phyloP scores from a whole-genome alignment of 108 stramenopile genomes.

The Nitzschia putrida region DNA sequence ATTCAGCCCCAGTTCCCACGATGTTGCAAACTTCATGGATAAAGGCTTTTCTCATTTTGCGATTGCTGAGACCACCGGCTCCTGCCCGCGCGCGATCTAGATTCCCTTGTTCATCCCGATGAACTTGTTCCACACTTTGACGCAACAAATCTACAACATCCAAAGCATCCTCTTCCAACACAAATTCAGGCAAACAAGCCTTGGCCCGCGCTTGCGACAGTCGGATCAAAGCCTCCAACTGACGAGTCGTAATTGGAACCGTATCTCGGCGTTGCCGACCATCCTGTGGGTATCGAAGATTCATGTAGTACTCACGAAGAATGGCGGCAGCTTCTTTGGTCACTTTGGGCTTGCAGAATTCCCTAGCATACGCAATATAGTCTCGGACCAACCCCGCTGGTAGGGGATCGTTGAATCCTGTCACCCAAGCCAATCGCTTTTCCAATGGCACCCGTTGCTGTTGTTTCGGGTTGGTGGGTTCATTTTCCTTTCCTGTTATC shows the following conservation, averaged over 20 bases:
- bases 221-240: constrained; percentile 94
- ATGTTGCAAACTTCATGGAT: constrained; percentile 40
- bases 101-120: constrained; percentile 69
- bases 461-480: not conserved
- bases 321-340: constrained; percentile 80
- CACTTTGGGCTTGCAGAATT: constrained; percentile 91
- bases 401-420: constrained; percentile 71
- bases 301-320: constrained; percentile 91
- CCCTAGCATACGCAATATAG: constrained; percentile 95
- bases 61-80: constrained; percentile 75
- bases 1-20: constrained; percentile 53
- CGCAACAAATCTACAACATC: constrained; percentile 94
- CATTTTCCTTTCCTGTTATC: constrained; percentile 6
- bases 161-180: constrained; percentile 92
- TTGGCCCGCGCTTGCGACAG: constrained; percentile 95
- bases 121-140: constrained; percentile 68
- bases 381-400: constrained; percentile 86
- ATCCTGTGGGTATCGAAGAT: constrained; percentile 67
- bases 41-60: constrained; percentile 62
- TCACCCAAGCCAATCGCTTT: constrained; percentile 78
- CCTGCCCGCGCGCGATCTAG: constrained; percentile 75
- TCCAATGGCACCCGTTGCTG: constrained; percentile 22
- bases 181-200: constrained; percentile 88
- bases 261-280: constrained; percentile 53
- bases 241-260: constrained; percentile 96